Evolutionary conservation across 306 rosid species (phyloP), one percentile per base, ranked within the genome.

Genomic region (Prunus davidiana): DNA sequence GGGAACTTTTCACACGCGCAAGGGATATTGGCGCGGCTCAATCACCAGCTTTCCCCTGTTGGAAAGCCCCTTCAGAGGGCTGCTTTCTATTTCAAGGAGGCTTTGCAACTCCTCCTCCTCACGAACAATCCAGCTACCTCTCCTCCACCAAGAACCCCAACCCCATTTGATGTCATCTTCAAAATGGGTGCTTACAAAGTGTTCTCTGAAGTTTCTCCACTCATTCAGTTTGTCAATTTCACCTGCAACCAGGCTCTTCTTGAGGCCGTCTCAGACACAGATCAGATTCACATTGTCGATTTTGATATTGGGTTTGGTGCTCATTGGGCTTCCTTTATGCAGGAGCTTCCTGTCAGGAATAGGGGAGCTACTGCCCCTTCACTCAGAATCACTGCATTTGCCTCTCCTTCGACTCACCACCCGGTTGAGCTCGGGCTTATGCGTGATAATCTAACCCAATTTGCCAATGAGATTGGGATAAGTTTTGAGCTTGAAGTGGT

Each of bases 1-100:
- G 86, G 88, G 67, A 82, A 79, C 67, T 76, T 72, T 69, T 60
- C 77, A 75, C 81, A 71, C 84, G 88, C 97, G 97, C 97, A 89
- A 82, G 98, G 92, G 98, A 94, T 94, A 94, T 94, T 94, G 97
- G 98, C 98, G 98, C 97, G 98, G 97, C 98, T 94, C 98, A 94
- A 94, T 94, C 98, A 94, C 89, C 97, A 89, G 86, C 93, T 84
- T 80, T 85, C 88, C 76, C 86, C 84, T 49, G 77, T 82, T 75
- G 86, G 88, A 67, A 81, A 75, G 79, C 88, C 88, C 74, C 83
- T 82, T 12, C 88, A 75, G 51, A 79, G 88, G 88, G 86, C 88
- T 72, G 82, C 88, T 82, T 85, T 79, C 82, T 85, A 85, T 68
- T 85, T 85, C 82, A 85, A 82, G 88, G 88, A 85, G 83, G 88